A percentile compares a stretch with the other conserved stretches of the same genome.
Conservation (phyloP, 306 rosid species). For the Medicago truncatula region MtrunA17r5.0-ANR NC_053045.1:47006001-47006500, state of each 20-base stretch:
- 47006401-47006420: conserved; percentile 70
- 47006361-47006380: conserved; percentile 9
- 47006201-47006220: conserved; percentile 83
- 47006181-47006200: conserved; percentile 79
- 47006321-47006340: conserved; percentile 42
- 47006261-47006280: conserved; percentile 76
- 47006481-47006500: conserved; percentile 99
- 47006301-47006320: conserved; percentile 89
- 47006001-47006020: conserved; percentile 90
- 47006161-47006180: conserved; percentile 89
- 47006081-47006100: conserved; percentile 83
- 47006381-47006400: conserved; percentile 31
- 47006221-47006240: conserved; percentile 95
- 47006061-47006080: conserved; percentile 89
- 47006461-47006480: conserved; percentile 95
- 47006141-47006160: conserved; percentile 87
- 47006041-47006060: conserved; percentile 92
- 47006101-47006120: conserved; percentile 78
- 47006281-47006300: conserved; percentile 90
- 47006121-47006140: conserved; percentile 95
- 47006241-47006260: conserved; percentile 91
- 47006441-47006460: conserved; percentile 92
- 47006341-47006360: background rate
- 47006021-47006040: conserved; percentile 96
- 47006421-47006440: conserved; percentile 99